Conservation (phyloP, 2,329 filamentous ascomycete genomes). For the Gnomoniopsis smithogilvyi region DNA sequence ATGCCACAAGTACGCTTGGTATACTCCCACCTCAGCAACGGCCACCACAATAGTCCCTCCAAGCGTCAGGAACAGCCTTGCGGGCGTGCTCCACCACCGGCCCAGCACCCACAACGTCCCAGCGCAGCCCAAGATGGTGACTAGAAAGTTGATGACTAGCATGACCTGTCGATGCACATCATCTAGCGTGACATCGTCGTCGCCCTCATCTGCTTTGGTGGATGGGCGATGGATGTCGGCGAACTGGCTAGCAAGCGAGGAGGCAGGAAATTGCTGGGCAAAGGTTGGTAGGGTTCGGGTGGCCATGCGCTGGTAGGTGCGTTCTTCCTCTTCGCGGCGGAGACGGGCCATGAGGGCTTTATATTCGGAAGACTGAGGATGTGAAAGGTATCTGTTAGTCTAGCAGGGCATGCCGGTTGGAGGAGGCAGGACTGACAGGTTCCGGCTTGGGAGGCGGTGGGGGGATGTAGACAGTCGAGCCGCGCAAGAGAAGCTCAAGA, state of each 20-base stretch:
- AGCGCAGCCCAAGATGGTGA: slow-evolving; percentile 79
- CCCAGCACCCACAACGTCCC: slow-evolving; percentile 76
- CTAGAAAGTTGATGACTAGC: slow-evolving; percentile 83
- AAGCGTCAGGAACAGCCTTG: slow-evolving; percentile 68
- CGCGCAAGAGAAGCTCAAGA: slow-evolving; percentile 69
- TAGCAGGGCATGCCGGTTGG: slow-evolving; percentile 12
- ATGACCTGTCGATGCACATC: slow-evolving; percentile 80
- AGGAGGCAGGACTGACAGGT: slow-evolving; percentile 52
- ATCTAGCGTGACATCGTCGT: slow-evolving; percentile 63
- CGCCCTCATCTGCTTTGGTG: slow-evolving; percentile 42
- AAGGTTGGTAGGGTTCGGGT: slow-evolving; percentile 54
- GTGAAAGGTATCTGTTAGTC: slow-evolving; percentile 14
- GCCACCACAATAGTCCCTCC: slow-evolving; percentile 67
- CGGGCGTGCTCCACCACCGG: slow-evolving; percentile 70
- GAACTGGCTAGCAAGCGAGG: slow-evolving; percentile 49
- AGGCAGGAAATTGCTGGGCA: slow-evolving; percentile 54
- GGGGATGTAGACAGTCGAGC: slow-evolving; percentile 70
- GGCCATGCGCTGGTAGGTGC: slow-evolving; percentile 78
- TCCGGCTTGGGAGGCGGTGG: slow-evolving; percentile 77
- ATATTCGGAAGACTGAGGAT: slow-evolving; percentile 69
- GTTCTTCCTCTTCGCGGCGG: slow-evolving; percentile 76
- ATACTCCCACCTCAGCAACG: slow-evolving; percentile 74
- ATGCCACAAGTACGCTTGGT: slow-evolving; percentile 70
- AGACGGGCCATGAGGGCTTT: slow-evolving; percentile 84
- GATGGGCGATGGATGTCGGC: slow-evolving; percentile 50